These are phyloP conservation scores for Penicillium roqueforti DNA, from an alignment of 495 filamentous ascomycete genomes.

Conservation along the genomic window DNA sequence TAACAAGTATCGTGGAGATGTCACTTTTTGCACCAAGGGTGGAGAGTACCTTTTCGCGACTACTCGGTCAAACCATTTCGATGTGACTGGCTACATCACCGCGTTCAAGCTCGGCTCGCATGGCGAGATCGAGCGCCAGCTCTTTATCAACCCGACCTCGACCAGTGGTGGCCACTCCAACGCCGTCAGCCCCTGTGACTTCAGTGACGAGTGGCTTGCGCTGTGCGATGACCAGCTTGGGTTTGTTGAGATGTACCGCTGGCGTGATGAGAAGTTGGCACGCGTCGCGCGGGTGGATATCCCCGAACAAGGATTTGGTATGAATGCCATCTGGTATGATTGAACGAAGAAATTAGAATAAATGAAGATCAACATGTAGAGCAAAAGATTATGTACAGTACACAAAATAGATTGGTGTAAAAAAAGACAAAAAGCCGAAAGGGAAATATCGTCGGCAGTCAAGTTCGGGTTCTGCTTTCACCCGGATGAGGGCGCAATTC, in stretches of 20 bases:
- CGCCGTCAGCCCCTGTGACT: constrained; percentile 72
- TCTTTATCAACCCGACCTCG: constrained; percentile 75
- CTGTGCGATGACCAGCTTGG: constrained; percentile 81
- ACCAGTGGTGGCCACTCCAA: constrained; percentile 85
- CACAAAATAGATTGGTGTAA: not conserved
- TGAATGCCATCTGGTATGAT: constrained; percentile 91
- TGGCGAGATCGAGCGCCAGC: constrained; percentile 69
- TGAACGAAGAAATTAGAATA: constrained; percentile 40
- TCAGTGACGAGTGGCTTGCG: constrained; percentile 80
- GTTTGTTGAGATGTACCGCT: constrained; percentile 81
- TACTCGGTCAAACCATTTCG: constrained; percentile 69
- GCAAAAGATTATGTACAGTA: no score
- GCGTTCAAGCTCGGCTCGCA: constrained; percentile 66
- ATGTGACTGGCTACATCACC: constrained; percentile 73
- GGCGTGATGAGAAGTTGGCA: constrained; percentile 71
- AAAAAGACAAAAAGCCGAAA: not conserved
- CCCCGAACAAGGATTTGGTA: constrained; percentile 76
- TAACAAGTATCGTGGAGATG: constrained; percentile 70
- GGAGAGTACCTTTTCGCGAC: constrained; percentile 74
- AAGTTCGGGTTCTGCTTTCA: constrained; percentile 25
- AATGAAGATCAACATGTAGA: no score
- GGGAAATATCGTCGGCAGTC: constrained; percentile 19
- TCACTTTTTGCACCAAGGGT: constrained; percentile 62
- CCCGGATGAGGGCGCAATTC: constrained; percentile 19
- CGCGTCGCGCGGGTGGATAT: constrained; percentile 71